A percentile compares a stretch with the other conserved stretches of the same genome.
Conservation (phyloP, 768 basidiomycete species). For the Pisolithus tinctorius region DNA sequence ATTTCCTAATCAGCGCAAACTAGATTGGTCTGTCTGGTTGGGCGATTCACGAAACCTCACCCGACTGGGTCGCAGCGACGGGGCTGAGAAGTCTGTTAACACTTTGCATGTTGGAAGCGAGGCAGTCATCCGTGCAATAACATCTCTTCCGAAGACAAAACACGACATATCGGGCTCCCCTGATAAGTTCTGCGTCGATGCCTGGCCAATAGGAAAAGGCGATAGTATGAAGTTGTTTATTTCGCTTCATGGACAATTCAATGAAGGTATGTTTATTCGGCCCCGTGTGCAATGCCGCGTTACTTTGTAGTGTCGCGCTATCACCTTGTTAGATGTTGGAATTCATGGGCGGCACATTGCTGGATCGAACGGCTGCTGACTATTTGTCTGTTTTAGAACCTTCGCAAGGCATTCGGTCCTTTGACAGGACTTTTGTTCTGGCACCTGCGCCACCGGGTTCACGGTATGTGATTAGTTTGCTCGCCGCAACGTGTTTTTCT, state of each 20-base stretch:
- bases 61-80: constrained; percentile 52
- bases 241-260: constrained; percentile 84
- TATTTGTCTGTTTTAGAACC: constrained; percentile 40
- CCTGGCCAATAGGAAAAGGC: constrained; percentile 68
- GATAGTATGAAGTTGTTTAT: constrained; percentile 52
- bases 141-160: constrained; percentile 63
- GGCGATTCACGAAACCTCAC: constrained; percentile 71
- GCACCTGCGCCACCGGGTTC: constrained; percentile 77
- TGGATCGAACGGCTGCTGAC: constrained; percentile 18
- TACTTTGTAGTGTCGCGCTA: constrained; percentile 6
- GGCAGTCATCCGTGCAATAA: constrained; percentile 52
- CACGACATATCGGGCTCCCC: constrained; percentile 78
- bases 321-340: constrained; percentile 5
- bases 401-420: constrained; percentile 77
- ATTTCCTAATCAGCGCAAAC: constrained; percentile 76
- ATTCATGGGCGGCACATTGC: constrained; percentile 1
- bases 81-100: constrained; percentile 53
- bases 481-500: constrained; percentile 6
- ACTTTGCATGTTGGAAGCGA: constrained; percentile 71
- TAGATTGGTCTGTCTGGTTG: constrained; percentile 75
- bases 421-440: constrained; percentile 88
- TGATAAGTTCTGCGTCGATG: constrained; percentile 83
- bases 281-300: neutral
- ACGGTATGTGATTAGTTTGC: constrained; percentile 47
- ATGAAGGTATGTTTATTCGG: constrained; percentile 60